These are phyloP conservation scores for Colletotrichum horii DNA, from an alignment of 2,329 filamentous ascomycete species.

Conservation along the genomic window DNA sequence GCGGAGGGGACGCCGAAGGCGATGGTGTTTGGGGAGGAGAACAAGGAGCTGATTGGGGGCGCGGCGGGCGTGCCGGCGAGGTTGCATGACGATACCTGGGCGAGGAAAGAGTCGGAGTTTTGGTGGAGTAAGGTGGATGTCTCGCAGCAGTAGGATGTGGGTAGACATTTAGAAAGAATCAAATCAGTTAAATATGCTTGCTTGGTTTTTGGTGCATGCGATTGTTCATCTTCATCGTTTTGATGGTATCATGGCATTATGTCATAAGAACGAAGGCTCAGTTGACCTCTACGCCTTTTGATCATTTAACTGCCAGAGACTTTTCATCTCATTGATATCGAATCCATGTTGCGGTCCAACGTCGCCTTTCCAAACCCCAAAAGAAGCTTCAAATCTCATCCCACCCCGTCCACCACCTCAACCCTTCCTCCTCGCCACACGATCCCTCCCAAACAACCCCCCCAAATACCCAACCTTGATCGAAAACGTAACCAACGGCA, in stretches of 20 bases:
- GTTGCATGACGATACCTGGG: slow-evolving; percentile 48
- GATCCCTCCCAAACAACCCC: not conserved
- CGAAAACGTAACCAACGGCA: not conserved
- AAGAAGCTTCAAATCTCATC: too few relatives aligned
- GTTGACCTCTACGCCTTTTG: not conserved
- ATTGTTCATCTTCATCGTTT: not conserved
- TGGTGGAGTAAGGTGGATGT: slow-evolving; percentile 63
- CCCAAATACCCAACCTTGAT: not conserved
- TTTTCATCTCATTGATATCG: not conserved
- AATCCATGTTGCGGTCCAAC: too few relatives aligned
- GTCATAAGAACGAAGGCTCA: too few relatives aligned
- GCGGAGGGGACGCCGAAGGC: slow-evolving; percentile 34
- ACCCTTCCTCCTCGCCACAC: not conserved
- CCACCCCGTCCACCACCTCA: not conserved
- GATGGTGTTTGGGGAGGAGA: slow-evolving; percentile 64
- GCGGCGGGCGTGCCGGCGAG: slow-evolving; percentile 42
- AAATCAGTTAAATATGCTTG: not conserved
- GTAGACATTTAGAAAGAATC: not conserved
- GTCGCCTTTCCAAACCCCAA: too few relatives aligned
- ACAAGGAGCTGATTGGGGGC: slow-evolving; percentile 54
- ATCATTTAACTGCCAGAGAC: too few relatives aligned
- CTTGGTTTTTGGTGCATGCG: not conserved
- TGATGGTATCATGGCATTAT: too few relatives aligned
- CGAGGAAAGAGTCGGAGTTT: slow-evolving; percentile 55
- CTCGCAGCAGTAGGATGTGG: slow-evolving; percentile 37